Base-by-base conservation (phyloP, 306 rosid genomes). In the Malus orientalis region DNA sequence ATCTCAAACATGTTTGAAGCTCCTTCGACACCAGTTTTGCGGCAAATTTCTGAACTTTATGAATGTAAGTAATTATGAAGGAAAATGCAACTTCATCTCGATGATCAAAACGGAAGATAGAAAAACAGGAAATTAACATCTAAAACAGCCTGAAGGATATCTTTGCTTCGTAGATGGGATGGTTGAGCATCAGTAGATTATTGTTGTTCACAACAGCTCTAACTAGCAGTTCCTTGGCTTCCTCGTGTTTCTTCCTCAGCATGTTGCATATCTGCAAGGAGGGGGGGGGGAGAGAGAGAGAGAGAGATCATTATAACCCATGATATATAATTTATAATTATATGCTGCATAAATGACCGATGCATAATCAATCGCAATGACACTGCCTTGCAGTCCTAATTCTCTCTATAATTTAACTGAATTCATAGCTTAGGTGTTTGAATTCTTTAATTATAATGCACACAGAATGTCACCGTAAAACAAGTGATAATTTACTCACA, bases 161-260 rank as follows among this genome's bases (percentile, higher is more conserved):
- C 84, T 90, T 85, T 69, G 84, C 93, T 74, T 90, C 93, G 44
- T 84, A 82, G 80, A 89, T 87, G 76, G 98, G 97, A 87, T 95
- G 97, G 80, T 92, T 90, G 73, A 95, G 93, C 97, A 92, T 90
- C 84, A 95, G 88, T 79, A 95, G 84, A 85, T 85, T 82, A 67
- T 87, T 90, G 89, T 89, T 86, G 73, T 82, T 92, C 79, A 95
- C 91, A 76, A 92, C n/a, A 67, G 96, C 91, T 77, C 93, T 88
- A 65, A 92, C 90, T 42, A 92, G 75, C 74, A 92, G 12, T 74
- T 89, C 93, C 79, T 95, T 90, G 71, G 97, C 97, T 86, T 95
- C 93, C 68, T 84, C 96, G 0, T 86, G 96, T 85, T 88, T 95
- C 89, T 92, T 95, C 83, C 77, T 92, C 83, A 95, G 90, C 90